A percentile compares a stretch with the other conserved stretches of the same genome.
phyloP scores from a whole-genome alignment of 1,284 basidiomycete genomes.

The Flammula alnicola region DNA sequence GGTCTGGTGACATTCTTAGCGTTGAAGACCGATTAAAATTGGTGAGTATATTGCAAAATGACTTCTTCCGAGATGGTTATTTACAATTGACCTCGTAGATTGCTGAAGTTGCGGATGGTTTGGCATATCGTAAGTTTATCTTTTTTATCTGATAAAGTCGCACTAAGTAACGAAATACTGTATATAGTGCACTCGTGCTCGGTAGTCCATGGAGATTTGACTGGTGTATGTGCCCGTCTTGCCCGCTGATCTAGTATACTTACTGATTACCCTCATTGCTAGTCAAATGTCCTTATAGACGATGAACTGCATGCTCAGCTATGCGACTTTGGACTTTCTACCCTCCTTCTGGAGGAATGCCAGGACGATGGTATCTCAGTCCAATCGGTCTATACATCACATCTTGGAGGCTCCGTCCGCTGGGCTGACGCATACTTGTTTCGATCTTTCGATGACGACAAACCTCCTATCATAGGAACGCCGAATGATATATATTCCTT shows the following conservation, averaged over 20 bases:
- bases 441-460: slow-evolving; percentile 24
- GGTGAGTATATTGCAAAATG: too few species aligned
- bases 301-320: slow-evolving; percentile 39
- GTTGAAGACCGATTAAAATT: slow-evolving; percentile 40
- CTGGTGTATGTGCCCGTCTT: slow-evolving; percentile 33
- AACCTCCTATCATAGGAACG: slow-evolving; percentile 28
- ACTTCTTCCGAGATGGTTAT: too few species aligned
- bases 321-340: slow-evolving; percentile 49
- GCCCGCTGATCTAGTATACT: background rate
- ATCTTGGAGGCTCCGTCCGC: slow-evolving; percentile 42
- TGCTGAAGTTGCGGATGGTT: slow-evolving; percentile 41
- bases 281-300: slow-evolving; percentile 48
- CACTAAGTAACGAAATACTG: background rate
- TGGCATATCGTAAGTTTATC: slow-evolving; percentile 36
- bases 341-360: slow-evolving; percentile 37
- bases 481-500: slow-evolving; percentile 46
- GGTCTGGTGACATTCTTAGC: slow-evolving; percentile 39
- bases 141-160: background rate
- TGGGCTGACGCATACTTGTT: slow-evolving; percentile 43
- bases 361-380: slow-evolving; percentile 28
- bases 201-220: slow-evolving; percentile 47
- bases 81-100: too few species aligned
- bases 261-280: background rate
- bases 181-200: slow-evolving; percentile 43
- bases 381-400: slow-evolving; percentile 28